Conservation (phyloP, 441 rosid genomes). For the Flueggea neowawraea region DNA sequence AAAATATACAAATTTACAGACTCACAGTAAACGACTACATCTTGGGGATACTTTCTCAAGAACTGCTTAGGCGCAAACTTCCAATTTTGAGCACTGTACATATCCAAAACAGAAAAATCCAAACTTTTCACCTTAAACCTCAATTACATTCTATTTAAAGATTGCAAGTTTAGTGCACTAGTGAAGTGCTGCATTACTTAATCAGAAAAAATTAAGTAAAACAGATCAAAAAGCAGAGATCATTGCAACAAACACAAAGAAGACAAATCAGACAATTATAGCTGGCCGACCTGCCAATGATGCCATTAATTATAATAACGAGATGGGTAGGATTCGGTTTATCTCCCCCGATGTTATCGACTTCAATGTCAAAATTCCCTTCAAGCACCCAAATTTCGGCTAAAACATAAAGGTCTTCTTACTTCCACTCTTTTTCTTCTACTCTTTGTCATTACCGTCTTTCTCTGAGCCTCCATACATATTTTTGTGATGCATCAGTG, state of each 20-base stretch:
- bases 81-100: slow-evolving; percentile 64
- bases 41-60: slow-evolving; percentile 46
- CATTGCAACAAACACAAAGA: not conserved
- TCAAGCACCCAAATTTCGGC: slow-evolving; percentile 55
- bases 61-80: slow-evolving; percentile 73
- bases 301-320: slow-evolving; percentile 81
- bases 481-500: not conserved
- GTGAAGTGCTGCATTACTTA: not conserved
- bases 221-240: not conserved
- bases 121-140: not conserved
- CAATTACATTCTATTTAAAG: not conserved
- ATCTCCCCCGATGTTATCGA: slow-evolving; percentile 36
- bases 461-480: not conserved
- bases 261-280: not conserved
- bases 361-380: slow-evolving; percentile 53
- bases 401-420: slow-evolving; percentile 13
- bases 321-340: slow-evolving; percentile 53
- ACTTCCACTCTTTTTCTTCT: not conserved
- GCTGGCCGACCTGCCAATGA: slow-evolving; percentile 63
- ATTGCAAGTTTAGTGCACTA: not conserved
- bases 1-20: not conserved
- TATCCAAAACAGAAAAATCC: not conserved
- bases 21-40: slow-evolving; percentile 75
- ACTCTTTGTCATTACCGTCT: not conserved
- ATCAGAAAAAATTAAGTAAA: not conserved